A percentile compares a stretch with the other conserved stretches of the same genome.
Evolutionary conservation across 1,284 basidiomycete species (phyloP).

Genomic region (Cutaneotrichosporon curvatum): DNA sequence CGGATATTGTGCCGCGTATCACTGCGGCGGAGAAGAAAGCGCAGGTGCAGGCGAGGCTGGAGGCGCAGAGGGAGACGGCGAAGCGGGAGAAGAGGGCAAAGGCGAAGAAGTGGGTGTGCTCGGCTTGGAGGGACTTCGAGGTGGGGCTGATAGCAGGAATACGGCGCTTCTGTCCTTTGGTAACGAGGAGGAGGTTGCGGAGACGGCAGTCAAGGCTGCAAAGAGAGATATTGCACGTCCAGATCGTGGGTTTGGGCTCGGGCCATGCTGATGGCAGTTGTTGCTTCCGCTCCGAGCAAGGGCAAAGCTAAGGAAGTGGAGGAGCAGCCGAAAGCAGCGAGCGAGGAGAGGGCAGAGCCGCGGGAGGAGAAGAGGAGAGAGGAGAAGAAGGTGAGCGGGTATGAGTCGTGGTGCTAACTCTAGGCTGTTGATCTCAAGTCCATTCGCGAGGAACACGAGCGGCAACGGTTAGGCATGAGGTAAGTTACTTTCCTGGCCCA

Average conservation of each 20-base stretch:
- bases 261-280: not conserved
- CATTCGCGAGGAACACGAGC: constrained; percentile 65
- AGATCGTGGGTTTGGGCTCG: constrained; percentile 56
- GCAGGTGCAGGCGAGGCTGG: constrained; percentile 69
- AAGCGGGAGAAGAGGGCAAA: constrained; percentile 61
- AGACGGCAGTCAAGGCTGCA: constrained; percentile 51
- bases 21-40: constrained; percentile 81
- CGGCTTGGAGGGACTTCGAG: not conserved
- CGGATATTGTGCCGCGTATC: constrained; percentile 91
- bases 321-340: constrained; percentile 11
- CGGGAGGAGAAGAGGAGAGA: constrained; percentile 19
- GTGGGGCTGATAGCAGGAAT: too few relatives aligned
- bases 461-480: constrained; percentile 58
- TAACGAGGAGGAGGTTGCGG: constrained; percentile 63
- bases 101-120: constrained; percentile 76
- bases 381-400: not conserved
- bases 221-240: constrained; percentile 74
- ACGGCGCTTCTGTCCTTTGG: constrained; percentile 82
- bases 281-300: not conserved
- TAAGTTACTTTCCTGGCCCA: constrained; percentile 36
- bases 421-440: constrained; percentile 54
- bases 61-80: constrained; percentile 67
- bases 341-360: not conserved
- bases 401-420: too few relatives aligned
- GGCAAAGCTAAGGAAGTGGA: not conserved